Percentiles rank a stretch among this genome's conserved stretches.
These are phyloP conservation scores for Thermothielavioides terrestris DNA, from an alignment of 495 filamentous ascomycete genomes.

Conservation along the genomic window DNA sequence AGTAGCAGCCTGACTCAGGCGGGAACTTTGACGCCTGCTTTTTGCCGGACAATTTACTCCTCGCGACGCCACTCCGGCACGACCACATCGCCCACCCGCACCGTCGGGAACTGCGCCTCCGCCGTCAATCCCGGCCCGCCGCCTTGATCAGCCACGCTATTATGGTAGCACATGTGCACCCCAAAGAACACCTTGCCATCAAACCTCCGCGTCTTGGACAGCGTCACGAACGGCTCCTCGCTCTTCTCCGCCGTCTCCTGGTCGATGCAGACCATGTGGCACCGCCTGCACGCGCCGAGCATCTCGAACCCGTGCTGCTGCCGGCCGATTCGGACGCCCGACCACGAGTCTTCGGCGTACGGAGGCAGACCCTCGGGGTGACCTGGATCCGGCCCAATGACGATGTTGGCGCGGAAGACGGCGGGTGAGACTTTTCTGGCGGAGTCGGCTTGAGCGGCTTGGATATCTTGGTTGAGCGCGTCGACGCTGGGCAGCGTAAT, in stretches of 20 bases:
- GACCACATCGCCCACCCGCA: slow-evolving; percentile 51
- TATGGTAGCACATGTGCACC: slow-evolving; percentile 63
- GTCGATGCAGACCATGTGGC: slow-evolving; percentile 93
- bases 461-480: slow-evolving; percentile 61
- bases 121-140: slow-evolving; percentile 8
- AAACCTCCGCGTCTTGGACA: slow-evolving; percentile 75
- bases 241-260: slow-evolving; percentile 69
- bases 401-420: slow-evolving; percentile 74
- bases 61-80: slow-evolving; percentile 8
- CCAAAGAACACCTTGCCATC: slow-evolving; percentile 83
- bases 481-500: slow-evolving; percentile 76
- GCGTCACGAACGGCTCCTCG: slow-evolving; percentile 79
- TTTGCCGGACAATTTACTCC: not conserved
- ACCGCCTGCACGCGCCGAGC: slow-evolving; percentile 74
- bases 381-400: slow-evolving; percentile 37
- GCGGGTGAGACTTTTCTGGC: slow-evolving; percentile 53
- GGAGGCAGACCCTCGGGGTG: slow-evolving; percentile 9
- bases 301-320: slow-evolving; percentile 53
- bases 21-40: not conserved
- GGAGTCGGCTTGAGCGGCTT: not conserved
- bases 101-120: slow-evolving; percentile 40
- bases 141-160: slow-evolving; percentile 19
- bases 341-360: slow-evolving; percentile 52
- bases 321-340: slow-evolving; percentile 38
- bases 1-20: not conserved